A percentile compares a stretch with the other conserved stretches of the same genome.
phyloP scores from a whole-genome alignment of 768 basidiomycete species.

The Psilocybe cyanescens region DNA sequence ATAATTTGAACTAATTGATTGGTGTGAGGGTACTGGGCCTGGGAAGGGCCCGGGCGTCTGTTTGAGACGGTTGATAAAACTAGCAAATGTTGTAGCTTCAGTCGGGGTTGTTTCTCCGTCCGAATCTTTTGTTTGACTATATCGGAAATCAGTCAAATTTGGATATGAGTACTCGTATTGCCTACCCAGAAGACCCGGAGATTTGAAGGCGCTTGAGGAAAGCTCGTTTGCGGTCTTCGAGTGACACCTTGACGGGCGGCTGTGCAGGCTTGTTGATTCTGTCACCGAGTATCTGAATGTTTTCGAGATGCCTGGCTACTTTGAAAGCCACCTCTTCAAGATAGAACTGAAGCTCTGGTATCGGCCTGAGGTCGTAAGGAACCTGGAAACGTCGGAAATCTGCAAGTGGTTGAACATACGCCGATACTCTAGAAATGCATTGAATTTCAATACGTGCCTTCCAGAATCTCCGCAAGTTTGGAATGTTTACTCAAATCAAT shows the following conservation, averaged over 20 bases:
- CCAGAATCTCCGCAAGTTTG: background rate
- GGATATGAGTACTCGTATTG: background rate
- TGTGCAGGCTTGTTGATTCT: background rate
- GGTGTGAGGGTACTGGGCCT: background rate
- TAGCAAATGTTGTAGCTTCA: background rate
- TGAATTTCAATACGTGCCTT: background rate
- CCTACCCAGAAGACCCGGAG: too few relatives aligned
- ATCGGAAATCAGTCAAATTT: background rate
- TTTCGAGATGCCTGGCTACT: background rate
- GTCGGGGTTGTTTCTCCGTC: background rate
- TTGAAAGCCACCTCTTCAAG: background rate
- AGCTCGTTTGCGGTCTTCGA: background rate
- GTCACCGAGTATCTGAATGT: background rate
- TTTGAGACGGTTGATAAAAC: too few relatives aligned
- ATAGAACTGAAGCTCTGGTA: background rate
- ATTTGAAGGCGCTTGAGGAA: background rate
- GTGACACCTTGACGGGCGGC: background rate
- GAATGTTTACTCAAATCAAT: background rate
- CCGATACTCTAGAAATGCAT: background rate
- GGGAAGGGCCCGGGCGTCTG: background rate
- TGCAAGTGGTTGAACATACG: background rate
- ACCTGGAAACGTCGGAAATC: background rate
- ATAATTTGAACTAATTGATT: background rate
- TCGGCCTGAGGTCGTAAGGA: background rate
- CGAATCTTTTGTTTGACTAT: background rate